phyloP scores from a whole-genome alignment of 2,329 filamentous ascomycete species.

The Aspergillus quadricinctus region DNA sequence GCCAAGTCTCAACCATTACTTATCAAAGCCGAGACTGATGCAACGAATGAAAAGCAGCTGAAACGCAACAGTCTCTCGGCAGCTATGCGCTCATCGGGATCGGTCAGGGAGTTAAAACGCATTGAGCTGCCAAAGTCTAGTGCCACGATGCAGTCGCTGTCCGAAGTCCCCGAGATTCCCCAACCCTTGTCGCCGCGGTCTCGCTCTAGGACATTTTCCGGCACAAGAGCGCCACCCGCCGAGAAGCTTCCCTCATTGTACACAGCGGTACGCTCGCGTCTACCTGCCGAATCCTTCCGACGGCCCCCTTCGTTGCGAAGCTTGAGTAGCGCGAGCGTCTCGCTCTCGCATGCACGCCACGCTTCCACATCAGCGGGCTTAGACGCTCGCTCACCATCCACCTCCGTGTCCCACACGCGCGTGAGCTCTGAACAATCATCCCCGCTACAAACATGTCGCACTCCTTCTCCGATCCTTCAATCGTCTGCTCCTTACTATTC shows the following conservation, averaged over 20 bases:
- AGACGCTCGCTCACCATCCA: constrained; percentile 12
- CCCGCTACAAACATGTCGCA: constrained; percentile 10
- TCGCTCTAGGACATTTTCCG: constrained; percentile 21
- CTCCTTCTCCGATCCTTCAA: constrained; percentile 14
- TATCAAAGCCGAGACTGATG: not conserved
- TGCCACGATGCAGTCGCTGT: constrained; percentile 20
- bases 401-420: constrained; percentile 16
- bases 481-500: constrained; percentile 18
- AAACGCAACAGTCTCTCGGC: constrained; percentile 8
- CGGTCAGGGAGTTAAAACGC: not conserved
- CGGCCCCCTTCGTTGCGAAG: constrained; percentile 25
- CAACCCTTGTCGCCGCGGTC: constrained; percentile 14
- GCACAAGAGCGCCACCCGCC: constrained; percentile 18
- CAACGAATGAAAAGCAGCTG: constrained; percentile 7
- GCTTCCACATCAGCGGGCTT: constrained; percentile 8
- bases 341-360: constrained; percentile 13
- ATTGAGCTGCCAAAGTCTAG: constrained; percentile 2
- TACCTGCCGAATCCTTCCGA: constrained; percentile 15
- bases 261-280: constrained; percentile 7
- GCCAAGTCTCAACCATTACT: constrained; percentile 16
- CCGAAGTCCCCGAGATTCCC: constrained; percentile 20
- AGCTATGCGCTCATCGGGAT: not conserved
- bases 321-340: constrained; percentile 18
- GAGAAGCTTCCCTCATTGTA: constrained; percentile 11
- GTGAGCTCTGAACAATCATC: constrained; percentile 13